phyloP scores from a whole-genome alignment of 768 basidiomycete genomes.

The Collybiopsis luxurians region DNA sequence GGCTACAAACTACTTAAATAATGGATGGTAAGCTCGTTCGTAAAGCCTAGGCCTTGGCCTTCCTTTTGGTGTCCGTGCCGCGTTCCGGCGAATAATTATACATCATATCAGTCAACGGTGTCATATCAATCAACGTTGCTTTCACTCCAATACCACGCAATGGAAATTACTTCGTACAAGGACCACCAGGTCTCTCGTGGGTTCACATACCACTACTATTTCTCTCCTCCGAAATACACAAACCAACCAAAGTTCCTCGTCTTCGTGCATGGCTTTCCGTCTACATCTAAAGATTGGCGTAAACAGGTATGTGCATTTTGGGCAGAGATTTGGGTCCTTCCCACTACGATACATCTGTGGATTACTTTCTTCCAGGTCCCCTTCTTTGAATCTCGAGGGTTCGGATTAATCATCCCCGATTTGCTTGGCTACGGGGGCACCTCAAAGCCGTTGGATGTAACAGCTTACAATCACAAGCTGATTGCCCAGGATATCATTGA shows the following conservation, averaged over 20 bases:
- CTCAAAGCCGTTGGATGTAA: conserved; percentile 18
- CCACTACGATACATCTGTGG: background rate
- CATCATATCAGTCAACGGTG: too few relatives aligned
- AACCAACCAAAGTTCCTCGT: conserved; percentile 35
- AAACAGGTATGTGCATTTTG: conserved; percentile 23
- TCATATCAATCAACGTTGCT: too few relatives aligned
- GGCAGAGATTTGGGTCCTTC: background rate
- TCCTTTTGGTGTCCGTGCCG: too few relatives aligned
- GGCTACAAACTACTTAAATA: too few relatives aligned
- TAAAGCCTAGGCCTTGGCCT: too few relatives aligned
- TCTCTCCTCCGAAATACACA: conserved; percentile 3
- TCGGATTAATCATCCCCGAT: conserved; percentile 44
- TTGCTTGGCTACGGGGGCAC: conserved; percentile 44
- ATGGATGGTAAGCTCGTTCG: too few relatives aligned
- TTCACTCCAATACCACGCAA: too few relatives aligned
- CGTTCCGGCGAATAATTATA: too few relatives aligned
- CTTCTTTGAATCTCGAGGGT: conserved; percentile 37
- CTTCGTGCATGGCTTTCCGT: conserved; percentile 45
- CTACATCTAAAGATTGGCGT: conserved; percentile 40
- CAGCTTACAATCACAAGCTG: conserved; percentile 22
- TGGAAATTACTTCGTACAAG: conserved; percentile 16
- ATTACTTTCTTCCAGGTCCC: conserved; percentile 11
- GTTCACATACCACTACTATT: conserved; percentile 19
- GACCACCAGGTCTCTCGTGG: conserved; percentile 16
- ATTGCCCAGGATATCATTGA: conserved; percentile 33